Evolutionary conservation across 495 filamentous ascomycete genomes (phyloP).

Genomic region (Podospora appendiculata): DNA sequence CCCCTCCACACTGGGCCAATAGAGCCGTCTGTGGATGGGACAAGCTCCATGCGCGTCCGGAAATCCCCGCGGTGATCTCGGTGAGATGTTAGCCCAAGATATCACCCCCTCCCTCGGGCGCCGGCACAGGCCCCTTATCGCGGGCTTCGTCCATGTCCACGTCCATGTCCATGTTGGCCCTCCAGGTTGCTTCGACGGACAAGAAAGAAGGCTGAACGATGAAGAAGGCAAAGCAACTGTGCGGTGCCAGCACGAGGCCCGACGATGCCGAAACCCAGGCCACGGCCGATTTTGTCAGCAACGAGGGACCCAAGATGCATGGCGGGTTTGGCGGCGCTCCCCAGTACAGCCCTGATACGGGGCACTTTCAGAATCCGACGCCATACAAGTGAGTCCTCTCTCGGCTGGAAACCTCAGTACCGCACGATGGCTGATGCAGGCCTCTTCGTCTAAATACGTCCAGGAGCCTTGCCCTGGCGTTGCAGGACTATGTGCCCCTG

Average conservation of each 20-base stretch:
- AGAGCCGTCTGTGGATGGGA: too few species aligned
- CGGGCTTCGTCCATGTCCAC: too few species aligned
- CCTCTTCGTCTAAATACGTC: too few species aligned
- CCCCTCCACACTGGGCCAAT: too few species aligned
- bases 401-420: background rate
- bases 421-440: background rate
- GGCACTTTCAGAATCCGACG: background rate
- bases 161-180: background rate
- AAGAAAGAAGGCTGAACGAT: background rate
- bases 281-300: background rate
- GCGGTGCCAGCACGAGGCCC: background rate
- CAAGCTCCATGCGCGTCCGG: too few species aligned
- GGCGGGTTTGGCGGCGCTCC: background rate
- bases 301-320: background rate
- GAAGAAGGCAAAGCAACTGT: background rate
- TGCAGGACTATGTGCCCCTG: constrained; percentile 2
- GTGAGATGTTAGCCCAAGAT: too few species aligned
- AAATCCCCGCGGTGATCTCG: too few species aligned
- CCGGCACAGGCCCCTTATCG: too few species aligned
- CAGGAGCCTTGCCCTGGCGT: background rate
- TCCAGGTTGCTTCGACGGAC: background rate
- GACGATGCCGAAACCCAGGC: background rate
- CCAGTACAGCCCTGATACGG: background rate
- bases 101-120: too few species aligned
- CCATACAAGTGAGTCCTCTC: background rate